Evolutionary conservation across 73 alveolate genomes (phyloP), one percentile per base, ranked within the genome.

Genomic region (Paramecium octaurelia): DNA sequence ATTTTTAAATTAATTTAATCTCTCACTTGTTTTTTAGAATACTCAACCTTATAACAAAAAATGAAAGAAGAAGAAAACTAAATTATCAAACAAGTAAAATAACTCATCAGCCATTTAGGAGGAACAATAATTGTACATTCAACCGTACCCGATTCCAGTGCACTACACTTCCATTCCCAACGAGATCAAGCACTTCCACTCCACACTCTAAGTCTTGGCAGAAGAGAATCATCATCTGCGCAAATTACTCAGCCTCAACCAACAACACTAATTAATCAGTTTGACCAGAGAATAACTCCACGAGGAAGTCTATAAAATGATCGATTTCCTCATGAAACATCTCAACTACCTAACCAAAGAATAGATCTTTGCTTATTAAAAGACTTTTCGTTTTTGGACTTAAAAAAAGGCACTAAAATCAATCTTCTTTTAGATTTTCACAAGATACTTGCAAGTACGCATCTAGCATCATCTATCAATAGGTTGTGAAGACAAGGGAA

Each of bases 401-500:
- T 38, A 73, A 73, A 73, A 73, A 43, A 73, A 38, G 27, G 59
- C 64, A 73, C 87, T 73, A 4, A 73, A 73, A 36, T 73, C n/a
- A n/a, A 35, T 73, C 38, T 73, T 73, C 87, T 73, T 73, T 20
- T 73, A 73, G 59, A 73, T 73, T 20, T 73, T 73, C 87, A 73
- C 87, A 18, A 73, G 87, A 73, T 73, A 73, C 87, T 43, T 73
- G n/a, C 40, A 73, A 73, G 87, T 73, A 73, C 35, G 14, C 4
- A 54, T 18, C 9, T 16, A n/a, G 12, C 18, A 73, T 14, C 10
- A 34, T 36, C 14, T 16, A n/a, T 24, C 4, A 4, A 6, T 38
- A 80, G 91, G 91, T 76, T 44, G 35, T 42, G 27, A 80, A 80
- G 57, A 80, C 91, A 2, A 80, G 35, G 48, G 91, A 80, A 48